Evolutionary conservation across 371 early-diverging fungal species (phyloP).

Genomic region (Mortierella sp.): DNA sequence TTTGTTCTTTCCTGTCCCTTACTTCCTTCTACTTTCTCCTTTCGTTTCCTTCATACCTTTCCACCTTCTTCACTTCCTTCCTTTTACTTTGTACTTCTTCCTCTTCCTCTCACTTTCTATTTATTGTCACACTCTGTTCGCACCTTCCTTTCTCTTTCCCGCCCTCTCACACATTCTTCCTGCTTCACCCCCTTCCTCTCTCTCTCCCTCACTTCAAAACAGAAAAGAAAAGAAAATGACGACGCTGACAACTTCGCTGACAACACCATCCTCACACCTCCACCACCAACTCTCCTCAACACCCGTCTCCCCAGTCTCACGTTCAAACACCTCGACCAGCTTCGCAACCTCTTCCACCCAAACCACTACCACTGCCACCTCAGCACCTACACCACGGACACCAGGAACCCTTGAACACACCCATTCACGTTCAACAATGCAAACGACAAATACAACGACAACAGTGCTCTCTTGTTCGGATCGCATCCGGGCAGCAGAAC

Average conservation of each 20-base stretch:
- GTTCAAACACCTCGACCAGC: background rate
- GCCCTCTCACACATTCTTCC: background rate
- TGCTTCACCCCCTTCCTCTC: background rate
- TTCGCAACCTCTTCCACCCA: background rate
- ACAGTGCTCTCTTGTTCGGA: constrained; percentile 23
- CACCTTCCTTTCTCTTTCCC: background rate
- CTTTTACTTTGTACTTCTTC: too few species aligned
- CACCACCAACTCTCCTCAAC: background rate
- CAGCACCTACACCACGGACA: background rate
- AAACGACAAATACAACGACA: background rate
- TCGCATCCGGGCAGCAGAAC: constrained; percentile 51
- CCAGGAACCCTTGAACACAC: background rate
- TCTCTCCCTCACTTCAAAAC: background rate
- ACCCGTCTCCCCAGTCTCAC: background rate
- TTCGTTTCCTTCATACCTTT: background rate
- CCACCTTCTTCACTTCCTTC: background rate
- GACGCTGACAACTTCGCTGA: background rate
- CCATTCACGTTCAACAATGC: background rate
- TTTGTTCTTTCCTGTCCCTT: too few species aligned
- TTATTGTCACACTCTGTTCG: too few species aligned
- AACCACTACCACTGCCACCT: constrained; percentile 11
- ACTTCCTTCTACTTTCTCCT: too few species aligned
- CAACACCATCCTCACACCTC: background rate
- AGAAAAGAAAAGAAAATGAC: background rate
- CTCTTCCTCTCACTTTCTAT: background rate